Conservation (phyloP, 2,329 filamentous ascomycete genomes). For the Plenodomus tracheiphilus region DNA sequence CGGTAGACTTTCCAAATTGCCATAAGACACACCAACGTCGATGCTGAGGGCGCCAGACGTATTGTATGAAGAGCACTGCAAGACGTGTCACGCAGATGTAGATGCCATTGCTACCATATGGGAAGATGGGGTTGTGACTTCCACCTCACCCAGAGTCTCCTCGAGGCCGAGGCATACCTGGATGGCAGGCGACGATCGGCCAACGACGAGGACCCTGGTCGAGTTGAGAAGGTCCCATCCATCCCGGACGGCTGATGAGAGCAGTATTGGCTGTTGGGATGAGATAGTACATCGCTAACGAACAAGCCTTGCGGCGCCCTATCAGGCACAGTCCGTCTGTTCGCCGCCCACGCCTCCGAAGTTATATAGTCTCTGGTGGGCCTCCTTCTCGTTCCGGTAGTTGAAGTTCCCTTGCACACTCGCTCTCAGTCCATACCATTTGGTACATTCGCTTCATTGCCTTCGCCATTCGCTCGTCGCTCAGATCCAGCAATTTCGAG, state of each 20-base stretch:
- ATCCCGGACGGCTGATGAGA: neutral
- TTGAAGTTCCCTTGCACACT: neutral
- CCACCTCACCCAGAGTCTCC: neutral
- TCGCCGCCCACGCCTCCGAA: neutral
- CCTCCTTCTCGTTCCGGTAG: conserved; percentile 1
- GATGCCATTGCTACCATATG: no score
- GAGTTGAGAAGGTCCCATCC: neutral
- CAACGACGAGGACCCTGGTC: neutral
- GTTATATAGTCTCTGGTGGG: conserved; percentile 8
- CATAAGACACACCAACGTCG: neutral
- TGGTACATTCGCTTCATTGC: conserved; percentile 5
- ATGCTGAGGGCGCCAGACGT: neutral
- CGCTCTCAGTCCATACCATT: conserved; percentile 1
- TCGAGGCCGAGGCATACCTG: neutral
- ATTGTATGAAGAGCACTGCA: neutral
- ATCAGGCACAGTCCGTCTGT: conserved; percentile 2
- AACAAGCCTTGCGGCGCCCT: conserved; percentile 4
- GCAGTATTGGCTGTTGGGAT: neutral
- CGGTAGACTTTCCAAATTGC: conserved; percentile 5
- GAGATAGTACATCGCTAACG: neutral
- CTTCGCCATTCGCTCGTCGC: conserved; percentile 2
- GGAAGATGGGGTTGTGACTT: neutral
- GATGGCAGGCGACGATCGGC: neutral
- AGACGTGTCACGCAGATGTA: neutral
- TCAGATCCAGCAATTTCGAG: neutral